A percentile compares a stretch with the other conserved stretches of the same genome.
Evolutionary conservation across 306 rosid species (phyloP).

Genomic region (Ammopiptanthus mongolicus): DNA sequence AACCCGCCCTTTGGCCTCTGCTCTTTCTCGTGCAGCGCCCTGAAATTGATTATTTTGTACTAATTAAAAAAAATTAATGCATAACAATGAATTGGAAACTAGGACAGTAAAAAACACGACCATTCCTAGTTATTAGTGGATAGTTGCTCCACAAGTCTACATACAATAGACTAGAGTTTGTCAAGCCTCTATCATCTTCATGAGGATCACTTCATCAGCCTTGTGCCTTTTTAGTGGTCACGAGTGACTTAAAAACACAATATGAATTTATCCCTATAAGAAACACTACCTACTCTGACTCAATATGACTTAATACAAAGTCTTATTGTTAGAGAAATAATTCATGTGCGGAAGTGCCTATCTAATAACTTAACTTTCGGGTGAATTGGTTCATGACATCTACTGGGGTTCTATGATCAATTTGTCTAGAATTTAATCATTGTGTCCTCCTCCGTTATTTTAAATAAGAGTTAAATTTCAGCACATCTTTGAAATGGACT

Average conservation of each 20-base stretch:
- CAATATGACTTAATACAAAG: not conserved
- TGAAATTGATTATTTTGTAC: constrained; percentile 26
- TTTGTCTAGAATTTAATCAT: too few relatives aligned
- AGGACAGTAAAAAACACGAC: not conserved
- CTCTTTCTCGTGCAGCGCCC: constrained; percentile 80
- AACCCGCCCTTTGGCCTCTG: constrained; percentile 48
- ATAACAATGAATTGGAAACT: not conserved
- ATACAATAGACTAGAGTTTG: too few relatives aligned
- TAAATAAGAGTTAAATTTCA: too few relatives aligned
- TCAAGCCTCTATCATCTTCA: not conserved
- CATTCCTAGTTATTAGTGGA: not conserved
- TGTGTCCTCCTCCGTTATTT: too few relatives aligned
- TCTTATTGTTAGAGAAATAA: too few relatives aligned
- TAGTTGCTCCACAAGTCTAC: not conserved
- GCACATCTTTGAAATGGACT: too few relatives aligned
- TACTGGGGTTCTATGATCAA: too few relatives aligned
- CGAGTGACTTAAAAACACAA: not conserved
- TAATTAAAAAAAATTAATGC: not conserved
- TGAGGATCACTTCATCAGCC: not conserved
- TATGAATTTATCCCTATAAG: not conserved
- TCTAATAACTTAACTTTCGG: too few relatives aligned
- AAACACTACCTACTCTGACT: not conserved
- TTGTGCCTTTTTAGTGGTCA: not conserved
- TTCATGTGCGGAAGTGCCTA: too few relatives aligned
- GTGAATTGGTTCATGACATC: too few relatives aligned